phyloP scores from a whole-genome alignment of 139 green algal genomes.

The Chlorella sp. region DNA sequence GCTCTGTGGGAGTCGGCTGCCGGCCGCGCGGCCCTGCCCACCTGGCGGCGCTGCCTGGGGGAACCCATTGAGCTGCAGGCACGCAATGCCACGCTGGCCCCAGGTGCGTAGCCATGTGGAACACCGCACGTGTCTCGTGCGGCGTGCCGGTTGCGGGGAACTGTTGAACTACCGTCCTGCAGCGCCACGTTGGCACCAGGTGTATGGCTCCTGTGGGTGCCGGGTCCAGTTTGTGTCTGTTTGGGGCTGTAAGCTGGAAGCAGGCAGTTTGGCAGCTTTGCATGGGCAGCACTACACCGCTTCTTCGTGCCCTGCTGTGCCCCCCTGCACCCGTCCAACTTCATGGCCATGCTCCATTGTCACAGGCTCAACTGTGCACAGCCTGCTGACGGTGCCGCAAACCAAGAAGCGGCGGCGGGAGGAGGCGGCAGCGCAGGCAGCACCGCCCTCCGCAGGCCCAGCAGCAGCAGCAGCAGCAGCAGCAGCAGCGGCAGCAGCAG shows the following conservation, averaged over 20 bases:
- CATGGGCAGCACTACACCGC: too few species aligned
- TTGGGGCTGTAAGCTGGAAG: too few species aligned
- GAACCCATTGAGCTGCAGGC: conserved; percentile 26
- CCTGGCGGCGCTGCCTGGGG: neutral
- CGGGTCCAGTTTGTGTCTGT: too few species aligned
- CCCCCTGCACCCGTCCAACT: too few species aligned
- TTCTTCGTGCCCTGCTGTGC: too few species aligned
- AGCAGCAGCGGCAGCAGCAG: neutral
- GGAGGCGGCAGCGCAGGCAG: neutral
- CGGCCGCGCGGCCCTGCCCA: neutral
- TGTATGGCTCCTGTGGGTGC: neutral
- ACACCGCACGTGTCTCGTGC: too few species aligned
- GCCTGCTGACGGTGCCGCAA: conserved; percentile 61
- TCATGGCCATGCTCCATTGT: too few species aligned
- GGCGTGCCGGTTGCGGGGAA: neutral
- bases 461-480: neutral
- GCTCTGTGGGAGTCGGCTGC: conserved; percentile 20
- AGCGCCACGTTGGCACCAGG: conserved; percentile 28
- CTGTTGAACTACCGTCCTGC: conserved; percentile 22
- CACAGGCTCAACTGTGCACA: conserved; percentile 56
- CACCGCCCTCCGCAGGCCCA: too few species aligned
- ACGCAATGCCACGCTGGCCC: conserved; percentile 22
- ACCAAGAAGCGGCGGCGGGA: conserved; percentile 60
- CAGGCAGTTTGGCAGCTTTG: too few species aligned
- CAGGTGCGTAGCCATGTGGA: conserved; percentile 12